Base-by-base conservation (phyloP, 768 basidiomycete species). In the Lactarius hatsudake region DNA sequence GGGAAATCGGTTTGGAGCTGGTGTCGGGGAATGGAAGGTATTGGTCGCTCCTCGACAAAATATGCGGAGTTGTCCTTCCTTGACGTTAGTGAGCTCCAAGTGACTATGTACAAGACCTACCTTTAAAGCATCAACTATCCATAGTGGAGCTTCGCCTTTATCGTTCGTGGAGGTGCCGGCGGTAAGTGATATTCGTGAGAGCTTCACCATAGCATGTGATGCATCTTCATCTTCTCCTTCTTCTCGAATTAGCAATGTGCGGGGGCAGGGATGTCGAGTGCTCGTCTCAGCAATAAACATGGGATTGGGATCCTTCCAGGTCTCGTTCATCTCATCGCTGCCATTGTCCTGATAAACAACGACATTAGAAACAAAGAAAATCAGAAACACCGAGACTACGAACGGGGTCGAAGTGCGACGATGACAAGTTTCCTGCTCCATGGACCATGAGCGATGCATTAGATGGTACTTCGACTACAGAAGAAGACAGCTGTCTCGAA, bases 261-360 rank as follows among this genome's bases (percentile, higher is more conserved):
- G 77, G 36, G 76, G 77, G 74, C 81, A 80, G 9, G 89, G 91
- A 73, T 91, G 86, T 12, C 90, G 90, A 12, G 89, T 91, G 61
- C 85, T 81, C n/a, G 75, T 73, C 73, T 94, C 85, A 18, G 93
- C 77, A n/a, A 84, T 65, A 72, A 87, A 89, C 2, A 74, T 76
- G 73, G 87, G 89, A 17, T 71, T 75, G n/a, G 85, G 83, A 77
- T 94, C 89, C 36, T 77, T 82, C 89, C 90, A 91, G 26, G 77
- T 58, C 66, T 81, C 78, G 59, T 77, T 71, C 30, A 48, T 51
- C 57, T 70, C 53, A 23, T 64, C 54, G n/a, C 67, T 60, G 13
- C 45, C 70, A 30, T 40, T 36, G 18, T 42, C 54, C 59, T 66
- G 36, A 17, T 6, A 2, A 18, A 53, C 26, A 57, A 38, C 34